A percentile compares a stretch with the other conserved stretches of the same genome.
Evolutionary conservation across 805 yeast species (phyloP).

Genomic region (Candida germanica): DNA sequence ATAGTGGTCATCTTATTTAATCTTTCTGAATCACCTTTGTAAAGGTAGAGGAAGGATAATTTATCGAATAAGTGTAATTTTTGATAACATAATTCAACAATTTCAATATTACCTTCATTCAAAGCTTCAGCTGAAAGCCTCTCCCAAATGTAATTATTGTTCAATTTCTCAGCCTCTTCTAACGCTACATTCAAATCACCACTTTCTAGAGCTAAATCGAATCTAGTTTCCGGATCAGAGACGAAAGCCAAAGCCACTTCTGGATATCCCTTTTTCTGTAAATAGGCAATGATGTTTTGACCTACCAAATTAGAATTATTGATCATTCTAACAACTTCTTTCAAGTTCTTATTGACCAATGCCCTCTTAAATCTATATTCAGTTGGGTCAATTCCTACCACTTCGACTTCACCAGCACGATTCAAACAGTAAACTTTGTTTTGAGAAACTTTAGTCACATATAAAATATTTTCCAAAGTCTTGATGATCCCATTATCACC

Average conservation of each 20-base stretch:
- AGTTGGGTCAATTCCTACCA: conserved; percentile 83
- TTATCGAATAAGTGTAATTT: conserved; percentile 83
- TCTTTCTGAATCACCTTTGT: conserved; percentile 76
- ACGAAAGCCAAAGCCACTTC: conserved; percentile 97
- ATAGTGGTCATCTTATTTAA: conserved; percentile 81
- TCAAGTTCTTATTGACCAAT: conserved; percentile 81
- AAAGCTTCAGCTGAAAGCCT: conserved; percentile 82
- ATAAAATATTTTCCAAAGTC: conserved; percentile 85
- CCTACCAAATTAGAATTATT: conserved; percentile 90
- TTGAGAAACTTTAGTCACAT: conserved; percentile 70
- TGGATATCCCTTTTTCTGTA: conserved; percentile 93
- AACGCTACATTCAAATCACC: conserved; percentile 86
- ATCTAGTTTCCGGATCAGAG: conserved; percentile 92
- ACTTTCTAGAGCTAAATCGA: conserved; percentile 92
- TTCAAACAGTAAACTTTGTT: conserved; percentile 74
- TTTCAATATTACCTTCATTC: conserved; percentile 79
- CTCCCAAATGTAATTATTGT: conserved; percentile 71
- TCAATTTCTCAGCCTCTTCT: conserved; percentile 77
- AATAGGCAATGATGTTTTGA: conserved; percentile 91
- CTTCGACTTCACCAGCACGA: conserved; percentile 82
- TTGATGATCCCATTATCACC: conserved; percentile 95
- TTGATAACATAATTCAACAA: conserved; percentile 86
- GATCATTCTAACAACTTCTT: conserved; percentile 87
- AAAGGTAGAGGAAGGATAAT: conserved; percentile 81
- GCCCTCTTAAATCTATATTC: conserved; percentile 96